Percentiles rank a stretch among this genome's conserved stretches.
Conservation (phyloP, 768 basidiomycete genomes). For the Tricholoma sp. region DNA sequence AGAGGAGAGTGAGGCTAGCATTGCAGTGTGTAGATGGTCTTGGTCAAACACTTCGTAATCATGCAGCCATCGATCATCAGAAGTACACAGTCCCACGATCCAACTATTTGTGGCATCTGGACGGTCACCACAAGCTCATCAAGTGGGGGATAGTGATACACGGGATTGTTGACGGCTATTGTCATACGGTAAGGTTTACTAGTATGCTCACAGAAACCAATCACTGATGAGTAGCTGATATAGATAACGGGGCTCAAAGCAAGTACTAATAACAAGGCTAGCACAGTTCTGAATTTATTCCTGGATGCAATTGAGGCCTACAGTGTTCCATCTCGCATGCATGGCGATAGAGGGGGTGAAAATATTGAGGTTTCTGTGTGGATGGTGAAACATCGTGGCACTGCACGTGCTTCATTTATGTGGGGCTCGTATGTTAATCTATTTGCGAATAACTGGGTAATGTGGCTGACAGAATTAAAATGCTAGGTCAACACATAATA, state of each 20-base stretch:
- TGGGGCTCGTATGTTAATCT: slow-evolving; percentile 25
- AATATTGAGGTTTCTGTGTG: slow-evolving; percentile 26
- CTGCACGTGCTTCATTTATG: slow-evolving; percentile 23
- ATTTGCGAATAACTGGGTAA: too few relatives aligned
- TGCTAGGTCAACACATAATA: slow-evolving; percentile 33
- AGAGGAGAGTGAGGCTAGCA: slow-evolving; percentile 14
- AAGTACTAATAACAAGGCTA: slow-evolving; percentile 23
- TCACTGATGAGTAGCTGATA: not conserved
- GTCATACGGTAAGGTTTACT: slow-evolving; percentile 14
- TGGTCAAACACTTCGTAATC: slow-evolving; percentile 15
- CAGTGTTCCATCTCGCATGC: slow-evolving; percentile 25
- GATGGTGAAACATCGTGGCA: slow-evolving; percentile 32
- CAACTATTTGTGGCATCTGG: slow-evolving; percentile 28
- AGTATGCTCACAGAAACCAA: not conserved
- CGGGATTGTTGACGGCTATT: slow-evolving; percentile 21
- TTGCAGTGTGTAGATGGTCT: slow-evolving; percentile 23
- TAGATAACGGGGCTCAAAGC: slow-evolving; percentile 23
- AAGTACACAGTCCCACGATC: slow-evolving; percentile 18
- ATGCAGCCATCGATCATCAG: slow-evolving; percentile 10
- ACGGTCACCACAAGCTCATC: slow-evolving; percentile 32
- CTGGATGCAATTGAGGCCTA: slow-evolving; percentile 14
- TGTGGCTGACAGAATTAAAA: not conserved
- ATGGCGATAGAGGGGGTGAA: slow-evolving; percentile 31
- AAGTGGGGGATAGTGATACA: slow-evolving; percentile 25
- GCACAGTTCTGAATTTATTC: slow-evolving; percentile 24